A percentile compares a stretch with the other conserved stretches of the same genome.
These are phyloP conservation scores for Fraxinus paxiana DNA, from an alignment of 305 asterid genomes.

Conservation along the genomic window DNA sequence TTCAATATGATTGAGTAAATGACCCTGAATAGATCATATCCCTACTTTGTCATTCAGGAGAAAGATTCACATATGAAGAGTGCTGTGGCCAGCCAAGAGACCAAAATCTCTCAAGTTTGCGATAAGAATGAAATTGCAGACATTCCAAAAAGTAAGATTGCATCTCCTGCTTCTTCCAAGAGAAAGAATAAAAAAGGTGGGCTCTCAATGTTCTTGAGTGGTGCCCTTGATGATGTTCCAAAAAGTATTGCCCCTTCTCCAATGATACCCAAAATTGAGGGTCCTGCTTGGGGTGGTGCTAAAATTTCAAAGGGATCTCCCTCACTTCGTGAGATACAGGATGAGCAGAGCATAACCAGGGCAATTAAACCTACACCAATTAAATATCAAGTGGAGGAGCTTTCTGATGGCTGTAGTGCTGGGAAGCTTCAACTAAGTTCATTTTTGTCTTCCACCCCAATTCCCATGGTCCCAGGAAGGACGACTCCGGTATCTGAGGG, in stretches of 20 bases:
- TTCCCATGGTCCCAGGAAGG: slow-evolving; percentile 47
- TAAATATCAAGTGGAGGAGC: slow-evolving; percentile 36
- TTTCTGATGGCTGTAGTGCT: slow-evolving; percentile 33
- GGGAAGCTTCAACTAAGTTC: slow-evolving; percentile 57
- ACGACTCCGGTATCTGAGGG: slow-evolving; percentile 47
- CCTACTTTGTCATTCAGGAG: slow-evolving; percentile 40
- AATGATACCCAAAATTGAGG: slow-evolving; percentile 58
- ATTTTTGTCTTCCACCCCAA: slow-evolving; percentile 58
- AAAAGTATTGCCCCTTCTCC: slow-evolving; percentile 46
- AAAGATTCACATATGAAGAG: slow-evolving; percentile 37
- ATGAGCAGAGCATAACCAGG: slow-evolving; percentile 72
- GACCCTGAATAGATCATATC: not conserved
- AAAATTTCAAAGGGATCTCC: slow-evolving; percentile 44
- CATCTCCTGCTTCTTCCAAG: slow-evolving; percentile 50
- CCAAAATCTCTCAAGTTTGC: slow-evolving; percentile 28
- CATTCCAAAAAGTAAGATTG: slow-evolving; percentile 24
- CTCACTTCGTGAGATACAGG: slow-evolving; percentile 80
- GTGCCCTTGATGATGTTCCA: slow-evolving; percentile 82
- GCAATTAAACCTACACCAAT: slow-evolving; percentile 38
- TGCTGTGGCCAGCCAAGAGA: slow-evolving; percentile 29
- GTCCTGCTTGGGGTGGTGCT: slow-evolving; percentile 98
- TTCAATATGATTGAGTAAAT: slow-evolving; percentile 8
- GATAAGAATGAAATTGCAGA: slow-evolving; percentile 36
- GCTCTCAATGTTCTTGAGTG: slow-evolving; percentile 89
- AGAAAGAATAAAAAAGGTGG: slow-evolving; percentile 87